Base-by-base conservation (phyloP, 495 filamentous ascomycete species). In the Xylaria castorea region DNA sequence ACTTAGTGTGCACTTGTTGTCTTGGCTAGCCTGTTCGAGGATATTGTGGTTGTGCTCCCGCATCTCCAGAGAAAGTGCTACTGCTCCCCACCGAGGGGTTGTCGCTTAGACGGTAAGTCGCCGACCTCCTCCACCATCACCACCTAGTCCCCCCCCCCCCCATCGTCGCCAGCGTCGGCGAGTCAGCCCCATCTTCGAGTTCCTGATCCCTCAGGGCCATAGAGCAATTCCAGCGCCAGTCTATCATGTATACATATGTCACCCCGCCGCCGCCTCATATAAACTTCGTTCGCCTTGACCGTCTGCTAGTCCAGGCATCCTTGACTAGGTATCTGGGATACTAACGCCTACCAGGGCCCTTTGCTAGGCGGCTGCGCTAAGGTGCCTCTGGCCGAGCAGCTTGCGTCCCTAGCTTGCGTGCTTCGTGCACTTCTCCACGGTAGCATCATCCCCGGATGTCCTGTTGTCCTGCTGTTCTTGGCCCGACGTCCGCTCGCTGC, bases 291-390 rank as follows among this genome's bases (percentile, higher is more conserved):
- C 58, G 38, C 58, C 34, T 61, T 11, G 58, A 5, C 58, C 58
- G 34, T 61, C 58, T 38, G 32, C 34, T 38, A 38, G 32, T 22
- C 58, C 58, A 22, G 58, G 16, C 55, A 36, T 60, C 14, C 32
- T 61, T n/a, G 58, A 61, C 34, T 61, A 22, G 32, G 20, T n/a
- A 38, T 38, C 58, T n/a, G 18, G 32, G 3, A 61, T 61, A 61
- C 34, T 61, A n/a, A 61, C 58, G 32, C 46, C 48, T 55, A 38
- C 46, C 32, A 42, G 20, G 48, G 48, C 50, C 38, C 36, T 69
- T 32, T 57, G 22, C 53, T 58, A 51, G 53, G 40, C 51, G 53
- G 66, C 36, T 69, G 51, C 66, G 66, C 66, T 69, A 69, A 60
- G 32, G 34, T 46, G 36, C 53, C 66, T 69, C 38, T 57, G 50